Conservation (phyloP, 768 basidiomycete genomes). For the Termitomyces sp. region DNA sequence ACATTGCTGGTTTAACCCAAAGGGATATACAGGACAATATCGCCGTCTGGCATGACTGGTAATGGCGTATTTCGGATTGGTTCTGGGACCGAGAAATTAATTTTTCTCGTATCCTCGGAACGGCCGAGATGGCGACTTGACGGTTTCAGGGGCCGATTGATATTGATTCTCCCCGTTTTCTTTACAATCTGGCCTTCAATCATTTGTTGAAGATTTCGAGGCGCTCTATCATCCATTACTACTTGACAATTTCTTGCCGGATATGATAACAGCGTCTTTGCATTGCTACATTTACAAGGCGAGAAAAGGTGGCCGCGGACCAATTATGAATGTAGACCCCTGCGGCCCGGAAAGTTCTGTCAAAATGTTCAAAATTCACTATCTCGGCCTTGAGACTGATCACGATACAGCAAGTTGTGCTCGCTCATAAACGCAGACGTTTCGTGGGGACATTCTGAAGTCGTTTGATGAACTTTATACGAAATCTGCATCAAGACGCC, state of each 20-base stretch:
- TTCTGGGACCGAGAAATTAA: neutral
- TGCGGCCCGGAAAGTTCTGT: neutral
- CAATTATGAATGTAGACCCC: neutral
- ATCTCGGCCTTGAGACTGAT: neutral
- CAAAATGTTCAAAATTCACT: neutral
- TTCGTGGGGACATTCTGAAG: neutral
- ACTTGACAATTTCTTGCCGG: neutral
- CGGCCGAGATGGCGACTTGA: too few species aligned
- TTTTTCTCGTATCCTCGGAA: neutral
- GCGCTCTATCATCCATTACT: too few species aligned
- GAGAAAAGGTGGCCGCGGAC: neutral
- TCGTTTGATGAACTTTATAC: neutral
- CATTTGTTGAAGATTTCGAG: neutral
- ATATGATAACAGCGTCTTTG: neutral
- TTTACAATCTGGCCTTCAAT: neutral
- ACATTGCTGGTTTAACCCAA: neutral
- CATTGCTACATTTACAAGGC: neutral
- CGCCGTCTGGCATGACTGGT: too few species aligned
- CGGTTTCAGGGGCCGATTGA: neutral
- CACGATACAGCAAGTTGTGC: neutral
- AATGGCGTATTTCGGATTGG: neutral
- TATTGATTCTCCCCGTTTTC: neutral
- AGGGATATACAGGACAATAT: neutral
- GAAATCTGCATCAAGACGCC: neutral
- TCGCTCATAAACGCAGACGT: neutral